Evolutionary conservation across 2,329 filamentous ascomycete genomes (phyloP).

Genomic region (Exutisphaerella laricina): DNA sequence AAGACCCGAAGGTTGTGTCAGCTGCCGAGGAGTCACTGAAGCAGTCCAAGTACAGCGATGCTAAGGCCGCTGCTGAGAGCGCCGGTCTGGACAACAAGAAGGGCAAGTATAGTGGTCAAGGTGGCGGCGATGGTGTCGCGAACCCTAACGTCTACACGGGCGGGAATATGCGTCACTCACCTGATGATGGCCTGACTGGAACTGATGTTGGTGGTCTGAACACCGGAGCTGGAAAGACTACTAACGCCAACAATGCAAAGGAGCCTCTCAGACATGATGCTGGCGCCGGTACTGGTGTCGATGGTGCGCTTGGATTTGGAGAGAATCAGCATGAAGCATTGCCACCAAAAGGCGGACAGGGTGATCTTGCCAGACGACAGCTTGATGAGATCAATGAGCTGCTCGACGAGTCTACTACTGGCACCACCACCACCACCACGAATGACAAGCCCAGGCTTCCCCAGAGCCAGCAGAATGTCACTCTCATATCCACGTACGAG

Average conservation of each 20-base stretch:
- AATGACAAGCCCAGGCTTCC: background rate
- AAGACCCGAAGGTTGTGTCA: slow-evolving; percentile 6
- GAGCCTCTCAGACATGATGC: slow-evolving; percentile 3
- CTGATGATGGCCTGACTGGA: slow-evolving; percentile 2
- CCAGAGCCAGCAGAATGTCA: background rate
- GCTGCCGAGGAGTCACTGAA: slow-evolving; percentile 12
- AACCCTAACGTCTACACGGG: background rate
- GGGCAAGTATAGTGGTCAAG: slow-evolving; percentile 1
- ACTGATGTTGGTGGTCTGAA: background rate
- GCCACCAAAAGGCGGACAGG: slow-evolving; percentile 3
- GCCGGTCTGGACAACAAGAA: too few species aligned
- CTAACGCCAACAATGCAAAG: slow-evolving; percentile 6
- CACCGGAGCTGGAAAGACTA: background rate
- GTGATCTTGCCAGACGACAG: slow-evolving; percentile 11
- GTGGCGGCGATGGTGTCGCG: slow-evolving; percentile 4
- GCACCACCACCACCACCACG: background rate
- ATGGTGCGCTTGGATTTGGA: background rate
- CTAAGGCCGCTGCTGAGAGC: too few species aligned
- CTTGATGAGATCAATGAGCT: slow-evolving; percentile 5
- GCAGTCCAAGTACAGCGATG: too few species aligned
- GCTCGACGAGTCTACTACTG: background rate
- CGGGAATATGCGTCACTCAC: slow-evolving; percentile 1
- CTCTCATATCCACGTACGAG: background rate
- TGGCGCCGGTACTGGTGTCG: background rate
- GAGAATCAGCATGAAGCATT: slow-evolving; percentile 1